A percentile compares a stretch with the other conserved stretches of the same genome.
Evolutionary conservation across 2,329 filamentous ascomycete species (phyloP).

Genomic region (Trichoderma oligosporum): DNA sequence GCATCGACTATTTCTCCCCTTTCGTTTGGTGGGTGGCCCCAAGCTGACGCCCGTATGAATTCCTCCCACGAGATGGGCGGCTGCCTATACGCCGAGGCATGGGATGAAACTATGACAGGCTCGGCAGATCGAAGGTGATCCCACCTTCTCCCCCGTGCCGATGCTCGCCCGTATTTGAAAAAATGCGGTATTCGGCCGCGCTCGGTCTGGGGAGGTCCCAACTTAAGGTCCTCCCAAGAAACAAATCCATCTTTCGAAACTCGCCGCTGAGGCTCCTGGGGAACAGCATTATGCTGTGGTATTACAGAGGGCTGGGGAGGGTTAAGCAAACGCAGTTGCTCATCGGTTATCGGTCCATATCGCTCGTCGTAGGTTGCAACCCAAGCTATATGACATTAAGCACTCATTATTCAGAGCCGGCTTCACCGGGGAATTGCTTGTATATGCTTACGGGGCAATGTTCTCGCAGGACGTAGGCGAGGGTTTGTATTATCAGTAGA

Average conservation of each 20-base stretch:
- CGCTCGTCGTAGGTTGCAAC: conserved; percentile 46
- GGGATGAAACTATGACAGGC: conserved; percentile 54
- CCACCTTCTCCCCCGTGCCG: conserved; percentile 50
- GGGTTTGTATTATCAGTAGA: conserved; percentile 20
- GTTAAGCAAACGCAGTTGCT: conserved; percentile 38
- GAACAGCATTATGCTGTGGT: conserved; percentile 42
- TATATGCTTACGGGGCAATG: conserved; percentile 29
- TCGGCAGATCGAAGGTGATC: conserved; percentile 57
- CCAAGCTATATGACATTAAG: conserved; percentile 39
- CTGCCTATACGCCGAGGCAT: conserved; percentile 39
- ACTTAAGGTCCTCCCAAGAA: conserved; percentile 38
- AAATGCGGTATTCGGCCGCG: conserved; percentile 43
- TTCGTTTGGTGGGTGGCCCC: conserved; percentile 46
- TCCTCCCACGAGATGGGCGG: conserved; percentile 48
- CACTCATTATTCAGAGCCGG: not conserved
- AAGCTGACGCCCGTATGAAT: conserved; percentile 52
- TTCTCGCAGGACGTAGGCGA: conserved; percentile 29
- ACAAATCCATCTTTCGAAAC: conserved; percentile 49
- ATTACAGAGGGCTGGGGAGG: conserved; percentile 38
- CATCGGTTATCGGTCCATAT: conserved; percentile 37
- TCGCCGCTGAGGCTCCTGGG: conserved; percentile 39
- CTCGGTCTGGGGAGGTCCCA: conserved; percentile 34
- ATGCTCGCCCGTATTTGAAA: conserved; percentile 46
- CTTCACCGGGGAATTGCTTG: not conserved
- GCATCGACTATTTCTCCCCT: conserved; percentile 47